Base-by-base conservation (phyloP, 1,284 basidiomycete species). In the Tausonia pullulans region DNA sequence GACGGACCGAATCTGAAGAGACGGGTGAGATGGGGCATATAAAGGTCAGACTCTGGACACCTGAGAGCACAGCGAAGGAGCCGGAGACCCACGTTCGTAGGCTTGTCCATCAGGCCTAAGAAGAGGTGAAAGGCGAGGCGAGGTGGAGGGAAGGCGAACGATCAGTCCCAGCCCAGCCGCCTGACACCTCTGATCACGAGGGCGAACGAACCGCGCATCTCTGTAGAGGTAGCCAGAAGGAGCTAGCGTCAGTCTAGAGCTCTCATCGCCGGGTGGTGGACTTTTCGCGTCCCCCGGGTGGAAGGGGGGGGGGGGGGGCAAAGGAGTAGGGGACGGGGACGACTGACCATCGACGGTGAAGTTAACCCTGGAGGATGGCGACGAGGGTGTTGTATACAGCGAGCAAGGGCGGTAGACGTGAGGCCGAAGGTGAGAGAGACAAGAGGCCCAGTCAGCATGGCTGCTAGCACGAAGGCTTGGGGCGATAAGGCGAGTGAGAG, bases 31-130 rank as follows among this genome's bases (percentile, higher is more conserved):
- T 3, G 39, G n/a, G 45, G 14, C 8, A 45, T 39, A 45, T n/a
- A 43, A 3, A 5, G n/a, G 51, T 54, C 63, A 60, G 44, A 44
- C 9, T 3, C 39, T 46, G 40, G 7, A 39, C 46, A 16, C 8
- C 10, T 14, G 27, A 39, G 13, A 3, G 43, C 39, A 27, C 50
- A 43, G 41, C n/a, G 7, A 49, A 8, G 9, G 43, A 9, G 7
- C 14, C 40, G 43, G 6, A 14, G 40, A 63, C 69, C 62, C 49
- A 94, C 93, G 80, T 94, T 93, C 69, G 88, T 91, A 73, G 90
- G 84, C 78, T 77, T 79, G 83, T 92, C 62, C 59, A 27, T n/a
- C 48, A 39, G 43, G 16, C n/a, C 16, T 16, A 16, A 6, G n/a
- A 53, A 46, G 27, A 10, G 41, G 43, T 27, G 39, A 7, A 13